Evolutionary conservation across 306 rosid genomes (phyloP).

Genomic region (Mimosa bimucronata): DNA sequence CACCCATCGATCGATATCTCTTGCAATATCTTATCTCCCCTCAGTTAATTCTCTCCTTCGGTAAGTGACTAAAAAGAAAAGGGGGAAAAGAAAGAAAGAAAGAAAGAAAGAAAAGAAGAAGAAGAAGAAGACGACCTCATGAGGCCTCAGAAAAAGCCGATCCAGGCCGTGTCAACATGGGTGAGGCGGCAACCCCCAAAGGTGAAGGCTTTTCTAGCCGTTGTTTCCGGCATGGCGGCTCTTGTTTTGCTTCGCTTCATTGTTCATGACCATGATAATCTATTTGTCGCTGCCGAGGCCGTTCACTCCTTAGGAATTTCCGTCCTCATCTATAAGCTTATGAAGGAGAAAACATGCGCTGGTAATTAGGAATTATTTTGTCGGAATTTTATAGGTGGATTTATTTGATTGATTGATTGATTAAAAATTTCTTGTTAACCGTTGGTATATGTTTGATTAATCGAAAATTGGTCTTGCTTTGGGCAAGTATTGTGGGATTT

Average conservation of each 20-base stretch:
- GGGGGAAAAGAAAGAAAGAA: neutral
- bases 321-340: constrained; percentile 93
- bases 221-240: constrained; percentile 90
- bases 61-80: neutral
- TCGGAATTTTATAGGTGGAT: neutral
- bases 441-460: neutral
- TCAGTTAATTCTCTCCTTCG: neutral
- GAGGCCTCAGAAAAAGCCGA: constrained; percentile 74
- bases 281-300: constrained; percentile 94
- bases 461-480: neutral
- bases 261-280: constrained; percentile 96
- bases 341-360: constrained; percentile 94
- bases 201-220: constrained; percentile 92
- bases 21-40: neutral
- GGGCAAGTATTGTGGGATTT: neutral
- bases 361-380: constrained; percentile 47
- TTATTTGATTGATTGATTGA: neutral
- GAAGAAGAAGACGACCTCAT: constrained; percentile 11
- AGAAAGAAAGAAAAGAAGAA: too few relatives aligned
- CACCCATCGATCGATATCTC: neutral
- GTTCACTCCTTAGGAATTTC: constrained; percentile 90
- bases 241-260: constrained; percentile 85
- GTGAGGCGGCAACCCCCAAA: constrained; percentile 88
- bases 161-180: constrained; percentile 76
- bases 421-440: neutral